phyloP scores from a whole-genome alignment of 129 eudicot species.

The Gnaphalium uliginosum region DNA sequence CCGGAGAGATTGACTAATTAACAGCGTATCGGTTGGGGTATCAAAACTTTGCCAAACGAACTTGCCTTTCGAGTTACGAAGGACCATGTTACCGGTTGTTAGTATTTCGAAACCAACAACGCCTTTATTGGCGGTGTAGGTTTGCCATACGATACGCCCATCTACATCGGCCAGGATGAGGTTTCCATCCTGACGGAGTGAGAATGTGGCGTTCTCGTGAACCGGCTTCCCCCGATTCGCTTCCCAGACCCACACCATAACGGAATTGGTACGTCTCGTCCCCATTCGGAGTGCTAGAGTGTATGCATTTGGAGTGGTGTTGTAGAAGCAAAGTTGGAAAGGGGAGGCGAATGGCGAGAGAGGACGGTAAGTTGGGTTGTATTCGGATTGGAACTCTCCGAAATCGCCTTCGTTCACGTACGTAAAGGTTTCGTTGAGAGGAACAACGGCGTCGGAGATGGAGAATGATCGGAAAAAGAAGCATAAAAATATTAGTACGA shows the following conservation, averaged over 20 bases:
- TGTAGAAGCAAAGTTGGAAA: conserved; percentile 48
- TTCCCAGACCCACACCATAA: conserved; percentile 61
- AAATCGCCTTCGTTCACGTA: conserved; percentile 47
- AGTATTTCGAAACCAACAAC: conserved; percentile 42
- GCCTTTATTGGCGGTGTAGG: conserved; percentile 48
- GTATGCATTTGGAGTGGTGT: conserved; percentile 52
- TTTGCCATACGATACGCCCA: conserved; percentile 54
- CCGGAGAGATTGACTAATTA: conserved; percentile 42
- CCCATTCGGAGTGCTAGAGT: conserved; percentile 45
- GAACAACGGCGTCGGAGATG: conserved; percentile 41
- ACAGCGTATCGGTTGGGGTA: conserved; percentile 49
- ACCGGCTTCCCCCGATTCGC: conserved; percentile 51
- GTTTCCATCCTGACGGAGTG: conserved; percentile 45
- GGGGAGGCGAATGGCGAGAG: conserved; percentile 22
- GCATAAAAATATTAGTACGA: conserved; percentile 6
- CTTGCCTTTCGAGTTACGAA: conserved; percentile 34
- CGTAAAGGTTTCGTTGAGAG: conserved; percentile 41
- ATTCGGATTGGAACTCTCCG: conserved; percentile 36
- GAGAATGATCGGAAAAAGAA: conserved; percentile 15
- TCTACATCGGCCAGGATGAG: conserved; percentile 39
- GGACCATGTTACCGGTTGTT: conserved; percentile 44
- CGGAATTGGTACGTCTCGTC: neutral
- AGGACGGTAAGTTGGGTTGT: conserved; percentile 31
- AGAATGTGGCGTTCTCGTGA: conserved; percentile 47
- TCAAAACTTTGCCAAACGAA: conserved; percentile 70